Evolutionary conservation across 2,329 filamentous ascomycete genomes (phyloP), one percentile per base, ranked within the genome.

Genomic region (Teratosphaeria gauchensis): DNA sequence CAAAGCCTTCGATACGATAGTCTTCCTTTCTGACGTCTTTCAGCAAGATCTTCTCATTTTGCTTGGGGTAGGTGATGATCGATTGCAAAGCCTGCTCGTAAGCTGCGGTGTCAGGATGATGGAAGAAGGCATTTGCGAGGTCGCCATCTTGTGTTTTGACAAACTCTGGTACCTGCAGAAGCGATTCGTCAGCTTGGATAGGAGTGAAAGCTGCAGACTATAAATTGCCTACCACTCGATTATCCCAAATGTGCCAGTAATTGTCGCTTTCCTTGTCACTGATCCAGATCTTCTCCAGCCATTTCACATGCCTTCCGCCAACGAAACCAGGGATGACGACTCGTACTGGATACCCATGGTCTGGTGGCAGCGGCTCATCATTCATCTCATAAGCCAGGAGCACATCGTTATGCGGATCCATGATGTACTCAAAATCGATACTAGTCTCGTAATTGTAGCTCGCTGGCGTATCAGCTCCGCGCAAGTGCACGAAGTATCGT

Each of bases 311-410:
- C 48, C 75, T 62, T 11, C 71, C 76, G 1, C 75, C 76, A 6
- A 76, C 71, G 54, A 71, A 76, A 9, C 76, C 76, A 14, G 75
- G 75, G 31, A 77, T 70, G 7, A 78, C 64, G 4, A 75, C 32
- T n/a, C 75, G 70, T 1, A 77, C 61, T 1, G 75, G 76, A 62
- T 73, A 77, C 3, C 76, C 76, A 64, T 78, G 76, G 55, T 77
- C 75, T 8, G 75, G 72, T 1, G 74, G 73, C 5, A 77, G 57
- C 0, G 69, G 71, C 4, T 65, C 57, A 58, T 74, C 69, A 56
- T 77, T 77, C 75, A 77, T 77, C 59, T 77, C 71, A 64, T 84
- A 87, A 0, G 85, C 85, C 9, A 82, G 69, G 1, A 82, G 67
- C 12, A 80, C 77, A 63, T 81, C 79, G 64, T 79, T 79, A 4